Conservation (phyloP, 192 early-diverging fungal species). For the Irineochytrium annulatum region DNA sequence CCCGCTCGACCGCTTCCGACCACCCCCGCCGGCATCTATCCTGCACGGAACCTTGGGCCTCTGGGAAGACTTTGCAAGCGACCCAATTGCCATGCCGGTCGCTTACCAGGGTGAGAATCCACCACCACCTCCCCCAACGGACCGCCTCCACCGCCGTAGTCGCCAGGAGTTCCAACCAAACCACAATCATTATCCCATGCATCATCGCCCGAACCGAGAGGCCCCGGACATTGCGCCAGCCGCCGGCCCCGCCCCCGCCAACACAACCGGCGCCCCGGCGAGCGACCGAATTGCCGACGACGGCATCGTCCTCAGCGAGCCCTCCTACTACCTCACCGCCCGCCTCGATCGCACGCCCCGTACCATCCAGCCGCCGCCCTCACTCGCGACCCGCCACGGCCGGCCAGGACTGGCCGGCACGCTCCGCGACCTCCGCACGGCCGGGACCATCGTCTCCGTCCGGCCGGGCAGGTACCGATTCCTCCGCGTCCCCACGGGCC, state of each 20-base stretch:
- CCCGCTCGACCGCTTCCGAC: background rate
- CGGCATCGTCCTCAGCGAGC: too few relatives aligned
- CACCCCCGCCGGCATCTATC: background rate
- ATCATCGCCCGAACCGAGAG: background rate
- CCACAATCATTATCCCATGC: background rate
- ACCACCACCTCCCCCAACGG: background rate
- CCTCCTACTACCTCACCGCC: background rate
- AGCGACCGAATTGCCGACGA: too few relatives aligned
- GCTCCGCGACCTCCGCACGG: background rate
- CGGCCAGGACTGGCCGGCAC: background rate
- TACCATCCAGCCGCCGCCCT: background rate
- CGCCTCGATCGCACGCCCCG: background rate
- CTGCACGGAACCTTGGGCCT: background rate
- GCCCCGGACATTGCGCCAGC: background rate
- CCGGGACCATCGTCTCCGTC: background rate
- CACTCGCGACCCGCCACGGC: background rate
- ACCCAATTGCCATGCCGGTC: background rate
- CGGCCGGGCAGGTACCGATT: background rate
- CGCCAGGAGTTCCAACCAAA: too few relatives aligned
- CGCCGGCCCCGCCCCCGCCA: background rate
- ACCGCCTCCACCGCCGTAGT: too few relatives aligned
- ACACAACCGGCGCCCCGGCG: background rate
- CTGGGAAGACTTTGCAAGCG: background rate
- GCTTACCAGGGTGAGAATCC: background rate
- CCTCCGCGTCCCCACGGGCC: background rate